phyloP scores from a whole-genome alignment of 345 rosid species.

The Populus alba region DNA sequence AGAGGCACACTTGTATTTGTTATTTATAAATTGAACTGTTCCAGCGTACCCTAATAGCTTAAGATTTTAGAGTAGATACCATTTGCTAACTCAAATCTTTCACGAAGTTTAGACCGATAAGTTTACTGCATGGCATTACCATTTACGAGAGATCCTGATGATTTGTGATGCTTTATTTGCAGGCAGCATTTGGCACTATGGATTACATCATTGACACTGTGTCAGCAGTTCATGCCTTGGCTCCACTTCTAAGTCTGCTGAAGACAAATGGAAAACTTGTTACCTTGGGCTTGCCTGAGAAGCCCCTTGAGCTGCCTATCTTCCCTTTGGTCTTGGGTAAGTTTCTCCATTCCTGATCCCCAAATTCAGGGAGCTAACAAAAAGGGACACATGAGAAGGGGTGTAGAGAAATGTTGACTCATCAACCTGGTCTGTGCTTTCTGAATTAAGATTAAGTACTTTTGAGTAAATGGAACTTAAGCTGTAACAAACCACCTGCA shows the following conservation, averaged over 20 bases:
- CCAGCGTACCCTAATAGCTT: background rate
- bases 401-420: no score
- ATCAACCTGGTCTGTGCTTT: background rate
- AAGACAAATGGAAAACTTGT: slow-evolving; percentile 73
- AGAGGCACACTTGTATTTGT: no score
- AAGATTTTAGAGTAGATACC: background rate
- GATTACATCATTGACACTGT: slow-evolving; percentile 85
- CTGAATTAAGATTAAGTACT: background rate
- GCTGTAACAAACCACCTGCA: background rate
- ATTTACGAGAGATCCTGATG: background rate
- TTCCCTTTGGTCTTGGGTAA: slow-evolving; percentile 70
- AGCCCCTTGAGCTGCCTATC: slow-evolving; percentile 73
- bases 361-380: background rate
- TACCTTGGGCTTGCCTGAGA: slow-evolving; percentile 68
- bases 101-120: background rate
- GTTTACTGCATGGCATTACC: background rate
- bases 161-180: slow-evolving; percentile 15
- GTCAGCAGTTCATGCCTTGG: slow-evolving; percentile 74
- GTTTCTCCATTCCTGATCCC: background rate
- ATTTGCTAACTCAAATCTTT: background rate
- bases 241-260: slow-evolving; percentile 61
- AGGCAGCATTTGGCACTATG: slow-evolving; percentile 70
- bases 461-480: background rate
- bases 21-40: background rate
- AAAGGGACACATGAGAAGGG: no score